Evolutionary conservation across 2,329 filamentous ascomycete species (phyloP).

Genomic region (Fonsecaea pugnacius): DNA sequence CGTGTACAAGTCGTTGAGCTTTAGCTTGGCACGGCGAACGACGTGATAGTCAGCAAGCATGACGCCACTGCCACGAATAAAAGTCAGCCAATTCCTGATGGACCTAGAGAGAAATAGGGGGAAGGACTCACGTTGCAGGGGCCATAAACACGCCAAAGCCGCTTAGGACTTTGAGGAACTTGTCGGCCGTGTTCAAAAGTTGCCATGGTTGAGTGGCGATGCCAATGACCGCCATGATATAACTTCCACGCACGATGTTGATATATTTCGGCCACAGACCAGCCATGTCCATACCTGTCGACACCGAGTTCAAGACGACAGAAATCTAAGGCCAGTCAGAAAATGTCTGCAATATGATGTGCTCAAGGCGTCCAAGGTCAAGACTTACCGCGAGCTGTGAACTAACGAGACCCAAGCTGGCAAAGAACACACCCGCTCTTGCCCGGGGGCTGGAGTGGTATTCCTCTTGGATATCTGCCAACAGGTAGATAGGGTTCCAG

Average conservation of each 20-base stretch:
- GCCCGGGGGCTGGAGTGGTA: constrained; percentile 43
- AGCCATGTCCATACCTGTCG: constrained; percentile 51
- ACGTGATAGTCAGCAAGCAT: constrained; percentile 55
- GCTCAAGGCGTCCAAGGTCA: neutral
- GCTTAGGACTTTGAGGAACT: constrained; percentile 44
- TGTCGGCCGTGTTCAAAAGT: constrained; percentile 46
- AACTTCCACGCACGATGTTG: constrained; percentile 61
- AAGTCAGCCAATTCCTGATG: constrained; percentile 8
- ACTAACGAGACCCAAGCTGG: constrained; percentile 43
- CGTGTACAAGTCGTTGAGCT: constrained; percentile 50
- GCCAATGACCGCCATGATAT: constrained; percentile 53
- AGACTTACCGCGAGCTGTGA: constrained; percentile 43
- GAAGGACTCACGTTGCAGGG: constrained; percentile 44
- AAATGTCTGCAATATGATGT: neutral
- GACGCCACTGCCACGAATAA: constrained; percentile 42
- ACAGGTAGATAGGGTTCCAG: constrained; percentile 48
- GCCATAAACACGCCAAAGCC: constrained; percentile 54
- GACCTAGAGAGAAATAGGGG: neutral
- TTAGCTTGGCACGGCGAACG: constrained; percentile 45
- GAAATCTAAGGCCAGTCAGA: constrained; percentile 34
- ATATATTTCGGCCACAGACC: constrained; percentile 59
- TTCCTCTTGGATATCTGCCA: constrained; percentile 43
- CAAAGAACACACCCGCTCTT: constrained; percentile 47
- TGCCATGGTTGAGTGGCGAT: constrained; percentile 51
- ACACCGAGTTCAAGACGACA: constrained; percentile 55